These are phyloP conservation scores for Tylopilus intermedius DNA, from an alignment of 768 basidiomycete genomes.

Conservation along the genomic window DNA sequence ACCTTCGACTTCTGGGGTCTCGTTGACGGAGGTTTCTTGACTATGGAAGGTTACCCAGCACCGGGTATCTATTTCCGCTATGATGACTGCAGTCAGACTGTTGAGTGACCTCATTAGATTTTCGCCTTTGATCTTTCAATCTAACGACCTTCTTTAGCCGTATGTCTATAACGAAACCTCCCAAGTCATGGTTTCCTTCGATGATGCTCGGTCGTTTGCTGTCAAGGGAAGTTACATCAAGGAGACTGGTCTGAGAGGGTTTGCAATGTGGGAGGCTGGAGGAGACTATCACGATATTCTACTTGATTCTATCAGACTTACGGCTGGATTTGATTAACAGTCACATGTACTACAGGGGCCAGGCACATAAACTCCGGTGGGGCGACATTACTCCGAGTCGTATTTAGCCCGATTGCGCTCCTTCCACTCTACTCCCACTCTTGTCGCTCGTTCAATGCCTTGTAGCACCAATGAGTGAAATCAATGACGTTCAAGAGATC, in stretches of 20 bases:
- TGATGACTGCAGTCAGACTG: constrained; percentile 69
- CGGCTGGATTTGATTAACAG: constrained; percentile 3
- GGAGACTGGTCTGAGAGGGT: constrained; percentile 51
- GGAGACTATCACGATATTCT: constrained; percentile 60
- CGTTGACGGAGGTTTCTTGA: constrained; percentile 51
- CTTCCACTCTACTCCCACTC: not conserved
- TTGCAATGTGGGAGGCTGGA: constrained; percentile 68
- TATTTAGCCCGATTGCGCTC: no score
- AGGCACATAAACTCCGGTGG: not conserved
- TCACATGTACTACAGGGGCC: not conserved
- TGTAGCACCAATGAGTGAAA: constrained; percentile 7
- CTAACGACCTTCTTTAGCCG: constrained; percentile 38
- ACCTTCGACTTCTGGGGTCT: constrained; percentile 59
- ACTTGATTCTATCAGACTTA: constrained; percentile 47
- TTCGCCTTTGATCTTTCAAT: not conserved
- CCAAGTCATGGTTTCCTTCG: constrained; percentile 60
- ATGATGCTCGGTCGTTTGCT: constrained; percentile 53
- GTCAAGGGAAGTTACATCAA: constrained; percentile 61
- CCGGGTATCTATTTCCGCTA: constrained; percentile 49
- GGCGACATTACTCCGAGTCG: no score
- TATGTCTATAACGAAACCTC: constrained; percentile 57
- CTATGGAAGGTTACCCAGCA: constrained; percentile 24
- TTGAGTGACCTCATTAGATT: constrained; percentile 29
- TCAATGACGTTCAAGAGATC: not conserved
- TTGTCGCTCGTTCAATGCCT: not conserved